Base-by-base conservation (phyloP, 768 basidiomycete species). In the Mycena leptocephala region DNA sequence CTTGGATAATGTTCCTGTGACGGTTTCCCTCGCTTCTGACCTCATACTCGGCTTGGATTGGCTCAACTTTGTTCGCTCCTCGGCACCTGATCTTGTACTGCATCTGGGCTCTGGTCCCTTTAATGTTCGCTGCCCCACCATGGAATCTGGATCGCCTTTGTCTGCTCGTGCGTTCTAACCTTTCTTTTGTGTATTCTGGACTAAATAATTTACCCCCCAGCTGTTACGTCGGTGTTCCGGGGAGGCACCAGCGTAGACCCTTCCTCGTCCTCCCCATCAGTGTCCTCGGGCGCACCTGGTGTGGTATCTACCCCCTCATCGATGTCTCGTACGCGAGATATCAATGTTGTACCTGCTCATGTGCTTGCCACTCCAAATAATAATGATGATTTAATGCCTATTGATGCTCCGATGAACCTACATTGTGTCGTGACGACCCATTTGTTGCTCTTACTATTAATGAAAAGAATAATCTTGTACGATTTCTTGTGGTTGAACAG, bases 241-340 rank as follows among this genome's bases (percentile, higher is more conserved):
- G 55, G 9, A 3, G 55, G 28, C 28, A 18, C 55, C 26, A 26
- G 55, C 10, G 55, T 32, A 28, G 28, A 56, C 13, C 28, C 6
- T 56, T 56, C 30, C 28, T 56, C 55, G 28, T 56, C 55, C 28
- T 56, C 2, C 48, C 48, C 24, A 41, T 48, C 56, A 59, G 68
- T 33, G 39, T 61, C 68, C 16, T 5, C 24, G 28, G 41, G 68
- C 32, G 30, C 41, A 59, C 41, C 41, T 59, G 39, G 39, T 70
- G 68, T 28, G 41, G 68, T 59, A 58, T 14, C 37, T 33, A 32
- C 68, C 68, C 55, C 56, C 68, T 70, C 51, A 28, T 48, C 26
- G 68, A 70, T 59, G 56, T 39, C 67, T 3, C 30, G 67, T 58
- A 55, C 37, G 24, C 39, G 56, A 70, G 55, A 28, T 22, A 41